phyloP scores from a whole-genome alignment of 306 rosid genomes.

The Rubus idaeus region DNA sequence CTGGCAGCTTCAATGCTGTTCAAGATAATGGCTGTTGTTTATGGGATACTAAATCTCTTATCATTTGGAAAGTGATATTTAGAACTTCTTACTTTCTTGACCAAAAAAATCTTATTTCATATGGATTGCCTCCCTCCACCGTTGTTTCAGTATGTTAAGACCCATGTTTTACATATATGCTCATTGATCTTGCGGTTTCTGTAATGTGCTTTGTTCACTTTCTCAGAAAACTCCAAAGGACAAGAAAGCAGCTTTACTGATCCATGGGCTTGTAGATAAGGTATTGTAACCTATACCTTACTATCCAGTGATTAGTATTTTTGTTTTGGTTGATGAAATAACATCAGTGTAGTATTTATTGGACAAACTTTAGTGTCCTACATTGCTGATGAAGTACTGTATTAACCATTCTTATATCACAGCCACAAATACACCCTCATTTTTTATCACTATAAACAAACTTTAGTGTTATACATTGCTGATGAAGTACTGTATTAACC shows the following conservation, averaged over 20 bases:
- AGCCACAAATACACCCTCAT: not conserved
- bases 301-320: not conserved
- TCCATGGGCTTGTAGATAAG: constrained; percentile 90
- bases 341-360: not conserved
- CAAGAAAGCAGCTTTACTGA: constrained; percentile 85
- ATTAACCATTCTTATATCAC: not conserved
- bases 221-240: constrained; percentile 95
- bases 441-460: not conserved
- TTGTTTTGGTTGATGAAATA: not conserved
- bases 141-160: constrained; percentile 3
- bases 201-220: constrained; percentile 34
- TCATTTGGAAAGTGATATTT: not conserved
- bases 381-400: not conserved
- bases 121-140: constrained; percentile 10
- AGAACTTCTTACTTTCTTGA: not conserved
- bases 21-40: constrained; percentile 24
- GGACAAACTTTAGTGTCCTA: constrained; percentile 2
- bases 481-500: not conserved
- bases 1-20: not conserved
- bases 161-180: constrained; percentile 13
- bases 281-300: constrained; percentile 39
- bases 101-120: not conserved
- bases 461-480: constrained; percentile 1
- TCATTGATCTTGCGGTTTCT: constrained; percentile 7
- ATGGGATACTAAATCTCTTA: not conserved